A percentile compares a stretch with the other conserved stretches of the same genome.
These are phyloP conservation scores for Claviceps africana DNA, from an alignment of 2,329 filamentous ascomycete genomes.

Conservation along the genomic window DNA sequence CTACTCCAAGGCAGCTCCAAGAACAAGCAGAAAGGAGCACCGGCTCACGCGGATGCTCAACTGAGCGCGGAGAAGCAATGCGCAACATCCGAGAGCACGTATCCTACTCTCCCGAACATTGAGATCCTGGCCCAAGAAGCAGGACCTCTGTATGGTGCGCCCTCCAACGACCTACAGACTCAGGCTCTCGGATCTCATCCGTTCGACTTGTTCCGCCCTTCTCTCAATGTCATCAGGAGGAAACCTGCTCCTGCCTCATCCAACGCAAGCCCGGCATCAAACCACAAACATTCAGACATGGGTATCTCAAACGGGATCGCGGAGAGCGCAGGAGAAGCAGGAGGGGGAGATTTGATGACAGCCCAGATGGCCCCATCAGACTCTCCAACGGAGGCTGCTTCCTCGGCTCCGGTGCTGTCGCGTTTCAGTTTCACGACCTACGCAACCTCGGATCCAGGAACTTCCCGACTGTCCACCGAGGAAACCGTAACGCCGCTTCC, in stretches of 20 bases:
- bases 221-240: conserved; percentile 28
- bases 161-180: conserved; percentile 3
- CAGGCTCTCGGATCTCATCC: conserved; percentile 10
- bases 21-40: neutral
- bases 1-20: conserved; percentile 11
- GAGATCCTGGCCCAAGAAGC: conserved; percentile 12
- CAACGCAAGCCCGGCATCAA: conserved; percentile 6
- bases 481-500: conserved; percentile 14
- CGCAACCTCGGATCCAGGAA: conserved; percentile 30
- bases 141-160: conserved; percentile 6
- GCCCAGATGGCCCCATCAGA: conserved; percentile 7
- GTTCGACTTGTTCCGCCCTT: conserved; percentile 11
- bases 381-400: conserved; percentile 15
- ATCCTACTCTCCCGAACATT: conserved; percentile 21
- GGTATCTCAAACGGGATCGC: conserved; percentile 11
- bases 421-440: conserved; percentile 53
- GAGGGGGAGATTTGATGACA: neutral
- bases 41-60: neutral
- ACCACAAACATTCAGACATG: neutral
- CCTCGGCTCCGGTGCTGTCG: conserved; percentile 38
- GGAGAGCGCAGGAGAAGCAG: conserved; percentile 3
- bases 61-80: neutral
- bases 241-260: conserved; percentile 26
- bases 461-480: conserved; percentile 13
- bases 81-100: conserved; percentile 12